phyloP scores from a whole-genome alignment of 768 basidiomycete species.

The Amanita jacksonii region DNA sequence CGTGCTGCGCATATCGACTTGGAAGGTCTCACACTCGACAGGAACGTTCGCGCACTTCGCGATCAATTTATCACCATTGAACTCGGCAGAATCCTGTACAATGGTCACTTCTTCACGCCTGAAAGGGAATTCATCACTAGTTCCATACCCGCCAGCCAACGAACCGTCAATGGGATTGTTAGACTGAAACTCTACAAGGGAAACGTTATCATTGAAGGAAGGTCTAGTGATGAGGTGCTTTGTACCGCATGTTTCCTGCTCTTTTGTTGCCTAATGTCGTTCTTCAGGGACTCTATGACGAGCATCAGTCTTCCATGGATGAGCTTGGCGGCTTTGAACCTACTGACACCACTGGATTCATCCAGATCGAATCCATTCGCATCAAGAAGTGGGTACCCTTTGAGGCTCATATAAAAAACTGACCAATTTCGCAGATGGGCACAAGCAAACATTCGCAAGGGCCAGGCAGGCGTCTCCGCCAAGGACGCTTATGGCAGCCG shows the following conservation, averaged over 20 bases:
- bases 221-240: constrained; percentile 74
- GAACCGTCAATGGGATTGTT: constrained; percentile 92
- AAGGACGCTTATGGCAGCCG: constrained; percentile 75
- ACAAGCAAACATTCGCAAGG: constrained; percentile 77
- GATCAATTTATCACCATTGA: constrained; percentile 93
- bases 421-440: constrained; percentile 54
- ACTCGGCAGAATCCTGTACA: constrained; percentile 88
- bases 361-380: constrained; percentile 94
- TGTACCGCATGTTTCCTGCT: not conserved
- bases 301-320: constrained; percentile 95
- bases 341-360: constrained; percentile 91
- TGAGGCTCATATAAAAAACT: constrained; percentile 1
- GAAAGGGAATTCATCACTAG: constrained; percentile 92
- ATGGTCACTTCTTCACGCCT: constrained; percentile 99
- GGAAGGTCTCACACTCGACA: constrained; percentile 95
- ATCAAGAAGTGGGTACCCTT: constrained; percentile 77
- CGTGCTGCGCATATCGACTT: constrained; percentile 93
- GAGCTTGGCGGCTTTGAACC: constrained; percentile 98
- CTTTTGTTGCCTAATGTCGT: not conserved
- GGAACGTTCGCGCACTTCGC: constrained; percentile 89
- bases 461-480: constrained; percentile 67
- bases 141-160: constrained; percentile 87
- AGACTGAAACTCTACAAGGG: constrained; percentile 92
- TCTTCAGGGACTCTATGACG: constrained; percentile 83
- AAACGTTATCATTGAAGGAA: constrained; percentile 89